A percentile compares a stretch with the other conserved stretches of the same genome.
These are phyloP conservation scores for Cajanus cajan DNA, from an alignment of 306 rosid species.

Conservation along the genomic window DNA sequence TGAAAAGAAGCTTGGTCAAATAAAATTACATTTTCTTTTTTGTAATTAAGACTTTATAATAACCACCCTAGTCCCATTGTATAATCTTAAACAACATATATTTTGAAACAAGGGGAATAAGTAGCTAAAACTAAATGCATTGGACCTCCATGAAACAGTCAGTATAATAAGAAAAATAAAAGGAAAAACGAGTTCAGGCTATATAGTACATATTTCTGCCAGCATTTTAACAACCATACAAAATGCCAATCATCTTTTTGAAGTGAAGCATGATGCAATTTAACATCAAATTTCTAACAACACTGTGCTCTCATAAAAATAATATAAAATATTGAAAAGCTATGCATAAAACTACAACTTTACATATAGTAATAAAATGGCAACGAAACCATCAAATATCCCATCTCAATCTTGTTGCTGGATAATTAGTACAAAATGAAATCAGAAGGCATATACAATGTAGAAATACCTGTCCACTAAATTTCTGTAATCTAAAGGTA, in stretches of 20 bases:
- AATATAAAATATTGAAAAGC: neutral
- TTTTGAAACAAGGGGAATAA: neutral
- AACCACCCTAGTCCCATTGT: neutral
- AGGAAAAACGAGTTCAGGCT: constrained; percentile 10
- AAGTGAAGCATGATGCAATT: neutral
- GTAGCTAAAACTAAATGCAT: neutral
- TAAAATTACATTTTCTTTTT: neutral
- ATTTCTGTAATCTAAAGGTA: constrained; percentile 60
- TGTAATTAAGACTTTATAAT: neutral
- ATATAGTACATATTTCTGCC: neutral
- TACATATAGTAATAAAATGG: constrained; percentile 6
- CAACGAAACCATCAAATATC: neutral
- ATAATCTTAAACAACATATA: neutral
- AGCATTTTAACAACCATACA: neutral
- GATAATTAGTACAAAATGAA: neutral
- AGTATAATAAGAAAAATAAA: neutral
- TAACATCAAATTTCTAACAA: neutral
- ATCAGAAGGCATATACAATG: neutral
- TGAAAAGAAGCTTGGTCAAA: constrained; percentile 1
- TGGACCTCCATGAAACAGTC: constrained; percentile 14
- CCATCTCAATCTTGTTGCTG: neutral
- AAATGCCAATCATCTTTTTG: neutral
- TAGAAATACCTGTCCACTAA: constrained; percentile 65
- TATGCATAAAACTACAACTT: neutral
- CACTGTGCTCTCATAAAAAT: neutral